These are phyloP conservation scores for Dictyostelium purpureum DNA, from an alignment of 78 protist genomes.

Conservation along the genomic window DNA sequence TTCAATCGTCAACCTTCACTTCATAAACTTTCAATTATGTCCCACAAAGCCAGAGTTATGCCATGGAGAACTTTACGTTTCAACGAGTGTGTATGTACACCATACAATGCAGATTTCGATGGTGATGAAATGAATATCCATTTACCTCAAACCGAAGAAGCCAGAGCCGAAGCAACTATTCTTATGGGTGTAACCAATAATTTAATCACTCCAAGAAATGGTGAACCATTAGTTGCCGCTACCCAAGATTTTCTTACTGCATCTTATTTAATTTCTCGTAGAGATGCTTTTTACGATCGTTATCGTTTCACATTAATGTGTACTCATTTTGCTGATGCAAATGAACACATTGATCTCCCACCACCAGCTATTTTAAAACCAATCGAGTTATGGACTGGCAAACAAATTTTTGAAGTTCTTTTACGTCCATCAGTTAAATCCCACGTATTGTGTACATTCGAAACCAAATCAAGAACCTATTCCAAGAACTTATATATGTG, in stretches of 20 bases:
- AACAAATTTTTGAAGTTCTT: slow-evolving; percentile 94
- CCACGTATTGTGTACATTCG: slow-evolving; percentile 79
- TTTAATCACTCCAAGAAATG: slow-evolving; percentile 97
- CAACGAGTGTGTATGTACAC: slow-evolving; percentile 98
- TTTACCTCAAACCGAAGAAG: slow-evolving; percentile 96
- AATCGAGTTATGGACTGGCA: slow-evolving; percentile 99
- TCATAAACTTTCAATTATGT: slow-evolving; percentile 98
- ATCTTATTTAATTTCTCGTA: slow-evolving; percentile 90
- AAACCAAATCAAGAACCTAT: slow-evolving; percentile 76
- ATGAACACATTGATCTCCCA: slow-evolving; percentile 88
- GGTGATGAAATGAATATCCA: slow-evolving; percentile 99
- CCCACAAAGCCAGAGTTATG: slow-evolving; percentile 90
- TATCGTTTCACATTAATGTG: slow-evolving; percentile 76
- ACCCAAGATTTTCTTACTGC: slow-evolving; percentile 98
- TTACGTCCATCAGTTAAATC: slow-evolving; percentile 79
- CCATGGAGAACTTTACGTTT: slow-evolving; percentile 98
- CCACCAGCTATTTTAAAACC: slow-evolving; percentile 95
- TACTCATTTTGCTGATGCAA: slow-evolving; percentile 81
- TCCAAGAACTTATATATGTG: slow-evolving; percentile 85
- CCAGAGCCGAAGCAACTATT: slow-evolving; percentile 94
- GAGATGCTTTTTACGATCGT: slow-evolving; percentile 92
- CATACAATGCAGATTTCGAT: slow-evolving; percentile 99
- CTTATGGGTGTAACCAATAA: slow-evolving; percentile 89
- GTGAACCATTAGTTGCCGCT: slow-evolving; percentile 97
- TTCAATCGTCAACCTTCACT: slow-evolving; percentile 99